Percentiles rank a stretch among this genome's conserved stretches.
Conservation (phyloP, 108 stramenopile genomes). For the Nitzschia sp. region DNA sequence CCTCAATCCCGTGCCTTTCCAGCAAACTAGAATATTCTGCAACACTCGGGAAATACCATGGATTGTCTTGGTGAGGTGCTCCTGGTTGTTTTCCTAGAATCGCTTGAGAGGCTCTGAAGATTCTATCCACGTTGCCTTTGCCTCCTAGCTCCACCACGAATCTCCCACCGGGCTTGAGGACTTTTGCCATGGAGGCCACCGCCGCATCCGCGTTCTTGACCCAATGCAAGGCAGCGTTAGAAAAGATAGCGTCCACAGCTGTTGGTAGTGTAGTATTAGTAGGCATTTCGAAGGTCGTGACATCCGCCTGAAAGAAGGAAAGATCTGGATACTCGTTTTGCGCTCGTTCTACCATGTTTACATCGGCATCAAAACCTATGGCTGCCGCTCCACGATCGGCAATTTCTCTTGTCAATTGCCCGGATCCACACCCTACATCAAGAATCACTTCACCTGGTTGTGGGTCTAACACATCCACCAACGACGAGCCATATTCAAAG, state of each 20-base stretch:
- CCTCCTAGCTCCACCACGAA: slow-evolving; percentile 68
- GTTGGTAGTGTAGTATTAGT: no score
- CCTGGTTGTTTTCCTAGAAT: slow-evolving; percentile 6
- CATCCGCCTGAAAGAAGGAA: slow-evolving; percentile 25
- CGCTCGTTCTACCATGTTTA: slow-evolving; percentile 29
- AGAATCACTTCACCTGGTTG: slow-evolving; percentile 38
- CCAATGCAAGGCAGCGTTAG: slow-evolving; percentile 69
- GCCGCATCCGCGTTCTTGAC: slow-evolving; percentile 37
- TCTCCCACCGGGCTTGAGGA: slow-evolving; percentile 43
- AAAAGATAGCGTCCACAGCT: slow-evolving; percentile 53
- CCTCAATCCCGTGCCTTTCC: slow-evolving; percentile 44
- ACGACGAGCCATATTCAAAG: slow-evolving; percentile 39
- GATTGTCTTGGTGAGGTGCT: not conserved
- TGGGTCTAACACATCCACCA: slow-evolving; percentile 46
- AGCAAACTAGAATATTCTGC: slow-evolving; percentile 33
- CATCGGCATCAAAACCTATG: slow-evolving; percentile 54
- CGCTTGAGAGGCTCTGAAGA: slow-evolving; percentile 27
- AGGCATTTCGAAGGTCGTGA: not conserved
- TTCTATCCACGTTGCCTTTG: slow-evolving; percentile 45
- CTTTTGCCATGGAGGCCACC: slow-evolving; percentile 21
- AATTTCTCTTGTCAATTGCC: slow-evolving; percentile 43
- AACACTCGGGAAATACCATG: slow-evolving; percentile 48
- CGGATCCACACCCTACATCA: slow-evolving; percentile 68
- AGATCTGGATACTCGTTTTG: slow-evolving; percentile 16
- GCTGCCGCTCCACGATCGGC: slow-evolving; percentile 18